These are phyloP conservation scores for Cymodocea nodosa DNA, from an alignment of 116 monocot genomes.

Conservation along the genomic window DNA sequence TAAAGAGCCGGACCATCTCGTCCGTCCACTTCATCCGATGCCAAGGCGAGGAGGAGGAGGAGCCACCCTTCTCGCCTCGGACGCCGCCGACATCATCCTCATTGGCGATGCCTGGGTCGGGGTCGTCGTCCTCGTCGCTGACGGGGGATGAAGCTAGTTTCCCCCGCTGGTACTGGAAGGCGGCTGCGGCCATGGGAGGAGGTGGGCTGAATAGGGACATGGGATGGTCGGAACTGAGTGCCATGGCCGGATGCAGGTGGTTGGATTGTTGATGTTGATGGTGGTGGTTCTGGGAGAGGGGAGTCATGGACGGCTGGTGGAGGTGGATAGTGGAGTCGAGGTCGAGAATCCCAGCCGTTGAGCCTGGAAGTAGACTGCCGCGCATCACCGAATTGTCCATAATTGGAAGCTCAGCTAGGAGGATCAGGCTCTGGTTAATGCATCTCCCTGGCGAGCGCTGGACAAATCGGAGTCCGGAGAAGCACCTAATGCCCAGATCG, in stretches of 20 bases:
- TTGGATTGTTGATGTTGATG: background rate
- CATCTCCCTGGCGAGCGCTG: background rate
- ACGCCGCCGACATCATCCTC: conserved; percentile 2
- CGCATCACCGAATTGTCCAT: conserved; percentile 27
- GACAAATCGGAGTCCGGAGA: background rate
- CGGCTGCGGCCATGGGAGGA: background rate
- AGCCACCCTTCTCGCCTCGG: conserved; percentile 9
- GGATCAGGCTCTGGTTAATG: background rate
- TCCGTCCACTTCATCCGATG: conserved; percentile 79
- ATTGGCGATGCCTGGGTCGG: conserved; percentile 5
- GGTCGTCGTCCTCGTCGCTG: conserved; percentile 27
- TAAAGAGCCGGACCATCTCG: conserved; percentile 50
- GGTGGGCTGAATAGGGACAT: background rate
- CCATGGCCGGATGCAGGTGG: conserved; percentile 1
- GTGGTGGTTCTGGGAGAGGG: background rate
- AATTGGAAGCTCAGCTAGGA: background rate
- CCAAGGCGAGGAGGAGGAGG: conserved; percentile 28
- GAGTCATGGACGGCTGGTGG: background rate
- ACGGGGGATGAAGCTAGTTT: conserved; percentile 1
- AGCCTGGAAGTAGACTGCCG: conserved; percentile 7
- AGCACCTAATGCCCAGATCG: background rate
- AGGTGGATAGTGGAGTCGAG: conserved; percentile 12
- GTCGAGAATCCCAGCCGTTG: conserved; percentile 10
- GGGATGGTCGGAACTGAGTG: background rate
- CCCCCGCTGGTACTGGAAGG: background rate